Evolutionary conservation across 345 rosid species (phyloP), one percentile per base, ranked within the genome.

Genomic region (Carallia pectinifolia): DNA sequence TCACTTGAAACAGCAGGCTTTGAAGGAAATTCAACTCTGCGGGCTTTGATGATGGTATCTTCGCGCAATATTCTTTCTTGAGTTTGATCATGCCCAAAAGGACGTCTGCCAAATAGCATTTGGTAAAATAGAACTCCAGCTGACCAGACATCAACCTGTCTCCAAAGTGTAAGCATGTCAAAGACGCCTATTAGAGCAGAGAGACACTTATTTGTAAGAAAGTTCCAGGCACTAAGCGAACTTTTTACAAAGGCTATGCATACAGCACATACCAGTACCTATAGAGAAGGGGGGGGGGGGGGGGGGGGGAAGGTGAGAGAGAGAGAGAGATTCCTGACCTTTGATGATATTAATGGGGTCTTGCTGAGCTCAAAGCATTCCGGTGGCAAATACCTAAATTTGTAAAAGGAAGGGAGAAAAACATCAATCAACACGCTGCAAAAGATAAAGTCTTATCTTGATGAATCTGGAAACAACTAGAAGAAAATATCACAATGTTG

Each of bases 131-230:
- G 67, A 76, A 96, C 87, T 64, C 99, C 99, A 56, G 90, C 93
- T 63, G 99, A 92, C 99, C 99, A 96, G 36, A 96, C 98, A 79
- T 96, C 99, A 59, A 96, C 99, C 99, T 96, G 85, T 77, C 65
- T 66, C 56, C 59, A 55, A 63, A 37, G 37, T 55, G 61, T 29
- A 48, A 62, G 31, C 55, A 52, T 30, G 55, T 62, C 48, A 64
- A 54, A 53, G 29, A 62, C 67, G 67, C 40, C 61, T 54, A 33
- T 54, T 6, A 56, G 5, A 15, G 7, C 6, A 0, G 19, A 72
- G 29, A 68, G 44, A 58, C n/a, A 58, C 23, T 39, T 31, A 61
- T 13, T 52, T 62, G 31, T 39, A 15, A 16, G 37, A 29, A 56
- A 40, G n/a, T 34, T 40, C 10, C 34, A 37, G 19, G 13, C 39